These are phyloP conservation scores for Kappamyces sp. DNA, from an alignment of 192 early-diverging fungal species.

Conservation along the genomic window DNA sequence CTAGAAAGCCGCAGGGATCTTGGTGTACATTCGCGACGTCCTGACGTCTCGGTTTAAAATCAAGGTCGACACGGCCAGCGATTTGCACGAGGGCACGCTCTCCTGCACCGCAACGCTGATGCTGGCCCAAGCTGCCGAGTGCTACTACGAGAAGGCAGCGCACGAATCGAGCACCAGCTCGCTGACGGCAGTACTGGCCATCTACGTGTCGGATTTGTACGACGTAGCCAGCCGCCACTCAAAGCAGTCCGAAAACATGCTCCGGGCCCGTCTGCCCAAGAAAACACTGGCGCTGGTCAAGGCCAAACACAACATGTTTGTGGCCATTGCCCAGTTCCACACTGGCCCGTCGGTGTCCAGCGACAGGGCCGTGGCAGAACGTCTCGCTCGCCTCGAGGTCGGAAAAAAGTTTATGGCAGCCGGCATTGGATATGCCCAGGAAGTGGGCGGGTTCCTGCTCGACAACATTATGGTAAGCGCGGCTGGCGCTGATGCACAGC, in stretches of 20 bases:
- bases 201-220: slow-evolving; percentile 47
- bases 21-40: slow-evolving; percentile 42
- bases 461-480: slow-evolving; percentile 27
- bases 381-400: slow-evolving; percentile 35
- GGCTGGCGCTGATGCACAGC: slow-evolving; percentile 18
- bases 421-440: slow-evolving; percentile 27
- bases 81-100: slow-evolving; percentile 68
- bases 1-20: slow-evolving; percentile 70
- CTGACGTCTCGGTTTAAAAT: slow-evolving; percentile 42
- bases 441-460: slow-evolving; percentile 23
- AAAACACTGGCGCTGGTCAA: slow-evolving; percentile 31
- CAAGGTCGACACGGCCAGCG: slow-evolving; percentile 40
- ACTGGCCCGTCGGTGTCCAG: slow-evolving; percentile 24
- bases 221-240: slow-evolving; percentile 33
- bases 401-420: slow-evolving; percentile 28
- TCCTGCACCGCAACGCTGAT: slow-evolving; percentile 67
- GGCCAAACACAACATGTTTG: slow-evolving; percentile 37
- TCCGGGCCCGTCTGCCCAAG: slow-evolving; percentile 27
- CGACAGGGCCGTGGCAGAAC: slow-evolving; percentile 38
- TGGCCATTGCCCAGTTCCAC: slow-evolving; percentile 52
- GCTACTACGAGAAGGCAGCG: slow-evolving; percentile 84
- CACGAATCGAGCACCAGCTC: slow-evolving; percentile 40
- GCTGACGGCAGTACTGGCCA: slow-evolving; percentile 37
- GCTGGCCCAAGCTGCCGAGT: slow-evolving; percentile 93
- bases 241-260: slow-evolving; percentile 8